Conservation (phyloP, 179 eudicot genomes). For the Pouteria campechiana region DNA sequence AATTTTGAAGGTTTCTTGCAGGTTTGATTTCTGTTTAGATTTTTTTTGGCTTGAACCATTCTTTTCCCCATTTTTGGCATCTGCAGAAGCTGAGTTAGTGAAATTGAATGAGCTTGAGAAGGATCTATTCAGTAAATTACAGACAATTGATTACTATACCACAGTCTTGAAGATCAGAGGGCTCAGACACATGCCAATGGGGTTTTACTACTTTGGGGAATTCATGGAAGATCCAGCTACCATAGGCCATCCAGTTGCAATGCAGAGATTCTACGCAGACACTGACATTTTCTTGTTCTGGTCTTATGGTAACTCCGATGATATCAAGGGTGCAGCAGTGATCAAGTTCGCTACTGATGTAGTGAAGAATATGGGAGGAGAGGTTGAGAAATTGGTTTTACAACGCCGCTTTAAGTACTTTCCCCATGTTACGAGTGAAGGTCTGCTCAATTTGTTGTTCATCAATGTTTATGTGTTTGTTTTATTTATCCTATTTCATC, state of each 20-base stretch:
- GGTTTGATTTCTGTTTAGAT: background rate
- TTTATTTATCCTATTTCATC: too few relatives aligned
- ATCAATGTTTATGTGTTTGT: too few relatives aligned
- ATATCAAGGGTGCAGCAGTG: constrained; percentile 23
- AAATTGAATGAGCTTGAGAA: constrained; percentile 31
- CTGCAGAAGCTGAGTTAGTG: constrained; percentile 8
- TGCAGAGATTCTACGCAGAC: constrained; percentile 43
- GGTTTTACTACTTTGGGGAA: constrained; percentile 44
- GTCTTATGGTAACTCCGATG: constrained; percentile 42
- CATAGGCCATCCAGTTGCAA: constrained; percentile 45
- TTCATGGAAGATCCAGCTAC: constrained; percentile 44
- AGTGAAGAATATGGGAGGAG: constrained; percentile 36
- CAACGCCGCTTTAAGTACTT: constrained; percentile 44
- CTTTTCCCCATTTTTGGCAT: constrained; percentile 14
- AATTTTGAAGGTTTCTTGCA: background rate
- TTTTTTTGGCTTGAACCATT: background rate
- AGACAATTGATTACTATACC: constrained; percentile 45
- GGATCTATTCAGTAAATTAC: constrained; percentile 32
- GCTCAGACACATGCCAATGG: constrained; percentile 33
- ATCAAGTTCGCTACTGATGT: constrained; percentile 28
- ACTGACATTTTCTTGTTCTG: constrained; percentile 41
- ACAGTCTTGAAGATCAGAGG: constrained; percentile 43
- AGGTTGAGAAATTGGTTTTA: constrained; percentile 19
- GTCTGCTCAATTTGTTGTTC: constrained; percentile 3
- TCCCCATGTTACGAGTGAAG: constrained; percentile 42